A percentile compares a stretch with the other conserved stretches of the same genome.
phyloP scores from a whole-genome alignment of 2,329 filamentous ascomycete species.

The Westerdykella sp. region DNA sequence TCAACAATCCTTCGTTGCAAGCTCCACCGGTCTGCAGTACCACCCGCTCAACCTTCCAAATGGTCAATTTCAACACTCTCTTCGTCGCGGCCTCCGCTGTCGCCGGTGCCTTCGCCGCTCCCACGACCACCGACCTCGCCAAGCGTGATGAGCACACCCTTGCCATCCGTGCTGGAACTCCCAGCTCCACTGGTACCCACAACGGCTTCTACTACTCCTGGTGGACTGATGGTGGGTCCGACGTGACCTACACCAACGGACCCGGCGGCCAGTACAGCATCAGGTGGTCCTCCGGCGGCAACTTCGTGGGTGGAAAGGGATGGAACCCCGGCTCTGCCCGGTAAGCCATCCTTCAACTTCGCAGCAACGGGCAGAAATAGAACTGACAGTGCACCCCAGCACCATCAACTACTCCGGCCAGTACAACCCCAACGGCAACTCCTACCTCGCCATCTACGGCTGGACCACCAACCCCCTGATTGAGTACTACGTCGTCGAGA shows the following conservation, averaged over 20 bases:
- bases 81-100: conserved; percentile 34
- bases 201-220: conserved; percentile 57
- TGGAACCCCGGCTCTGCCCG: conserved; percentile 50
- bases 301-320: conserved; percentile 55
- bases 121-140: conserved; percentile 27
- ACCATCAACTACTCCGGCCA: conserved; percentile 44
- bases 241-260: conserved; percentile 52
- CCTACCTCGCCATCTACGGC: conserved; percentile 53
- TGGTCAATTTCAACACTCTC: conserved; percentile 40
- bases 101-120: conserved; percentile 32
- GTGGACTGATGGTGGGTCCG: conserved; percentile 51
- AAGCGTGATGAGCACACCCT: conserved; percentile 28
- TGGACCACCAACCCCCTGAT: conserved; percentile 51
- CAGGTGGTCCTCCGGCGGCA: conserved; percentile 47
- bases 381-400: conserved; percentile 24
- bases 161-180: conserved; percentile 35
- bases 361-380: not conserved
- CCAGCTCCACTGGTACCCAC: conserved; percentile 47
- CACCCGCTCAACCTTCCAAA: conserved; percentile 18
- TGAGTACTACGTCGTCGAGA: conserved; percentile 50
- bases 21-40: too few species aligned
- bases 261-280: conserved; percentile 47
- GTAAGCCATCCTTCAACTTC: conserved; percentile 30
- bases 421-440: conserved; percentile 43
- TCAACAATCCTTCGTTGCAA: not conserved